Percentiles rank a stretch among this genome's conserved stretches.
These are phyloP conservation scores for Ramaria rubella DNA, from an alignment of 768 basidiomycete genomes.

Conservation along the genomic window DNA sequence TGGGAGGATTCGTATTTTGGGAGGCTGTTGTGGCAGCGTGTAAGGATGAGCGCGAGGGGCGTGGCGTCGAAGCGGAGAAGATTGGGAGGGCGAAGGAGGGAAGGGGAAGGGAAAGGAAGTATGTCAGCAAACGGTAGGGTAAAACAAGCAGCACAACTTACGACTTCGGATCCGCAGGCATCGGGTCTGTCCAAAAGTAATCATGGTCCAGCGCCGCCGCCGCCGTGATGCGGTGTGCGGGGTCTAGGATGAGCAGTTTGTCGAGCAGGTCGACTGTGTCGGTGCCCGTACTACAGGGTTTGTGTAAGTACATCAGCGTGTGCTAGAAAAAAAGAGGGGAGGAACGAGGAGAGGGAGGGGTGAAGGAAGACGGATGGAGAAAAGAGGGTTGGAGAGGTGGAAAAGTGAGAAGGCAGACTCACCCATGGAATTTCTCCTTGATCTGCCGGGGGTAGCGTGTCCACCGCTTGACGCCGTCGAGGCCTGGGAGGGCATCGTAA, in stretches of 20 bases:
- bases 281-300: constrained; percentile 60
- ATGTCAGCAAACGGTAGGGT: too few species aligned
- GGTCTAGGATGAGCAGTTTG: constrained; percentile 76
- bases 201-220: constrained; percentile 82
- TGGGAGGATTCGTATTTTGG: constrained; percentile 78
- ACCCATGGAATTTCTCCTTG: constrained; percentile 55
- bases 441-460: constrained; percentile 43
- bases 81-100: not conserved
- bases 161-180: constrained; percentile 82
- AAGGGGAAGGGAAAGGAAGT: not conserved
- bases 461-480: constrained; percentile 71
- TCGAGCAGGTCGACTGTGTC: constrained; percentile 81
- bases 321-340: constrained; percentile 5
- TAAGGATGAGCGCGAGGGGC: not conserved
- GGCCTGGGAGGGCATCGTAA: constrained; percentile 66
- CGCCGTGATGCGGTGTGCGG: constrained; percentile 77
- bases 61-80: too few species aligned
- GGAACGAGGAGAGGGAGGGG: too few species aligned
- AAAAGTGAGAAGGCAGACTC: constrained; percentile 24
- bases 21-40: constrained; percentile 38
- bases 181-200: constrained; percentile 90
- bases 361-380: too few species aligned
- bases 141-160: constrained; percentile 35
- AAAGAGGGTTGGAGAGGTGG: not conserved
- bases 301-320: not conserved